These are phyloP conservation scores for Eimeria acervulina DNA, from an alignment of 169 alveolate species.

Conservation along the genomic window DNA sequence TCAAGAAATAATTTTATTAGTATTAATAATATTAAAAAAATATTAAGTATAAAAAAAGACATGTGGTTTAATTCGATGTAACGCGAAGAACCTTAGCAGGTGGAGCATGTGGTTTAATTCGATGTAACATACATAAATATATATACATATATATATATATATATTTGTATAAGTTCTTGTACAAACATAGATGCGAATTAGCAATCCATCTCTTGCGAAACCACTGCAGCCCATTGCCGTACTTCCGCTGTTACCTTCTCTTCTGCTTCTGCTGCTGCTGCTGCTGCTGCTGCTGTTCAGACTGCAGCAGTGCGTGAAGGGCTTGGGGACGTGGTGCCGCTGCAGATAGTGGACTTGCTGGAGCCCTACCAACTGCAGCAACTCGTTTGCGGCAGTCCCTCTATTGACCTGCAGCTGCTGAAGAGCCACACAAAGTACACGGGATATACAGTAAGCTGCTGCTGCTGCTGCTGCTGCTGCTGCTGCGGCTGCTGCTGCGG, in stretches of 20 bases:
- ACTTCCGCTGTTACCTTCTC: too few species aligned
- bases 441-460: slow-evolving; percentile 87
- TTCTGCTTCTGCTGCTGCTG: neutral
- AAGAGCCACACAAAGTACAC: slow-evolving; percentile 92
- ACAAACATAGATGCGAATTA: too few species aligned
- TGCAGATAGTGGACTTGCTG: slow-evolving; percentile 86
- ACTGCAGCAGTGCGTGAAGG: slow-evolving; percentile 84
- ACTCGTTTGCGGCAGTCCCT: slow-evolving; percentile 94
- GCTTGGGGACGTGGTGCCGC: slow-evolving; percentile 87
- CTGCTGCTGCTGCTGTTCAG: neutral
- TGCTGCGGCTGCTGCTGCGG: neutral
- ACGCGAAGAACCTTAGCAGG: too few species aligned
- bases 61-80: too few species aligned
- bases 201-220: too few species aligned
- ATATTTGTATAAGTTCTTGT: too few species aligned
- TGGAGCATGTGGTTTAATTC: too few species aligned
- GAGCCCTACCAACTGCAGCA: slow-evolving; percentile 88
- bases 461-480: neutral
- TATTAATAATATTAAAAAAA: slow-evolving; percentile 46
- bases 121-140: too few species aligned
- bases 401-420: slow-evolving; percentile 91
- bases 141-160: too few species aligned
- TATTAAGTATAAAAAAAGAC: slow-evolving; percentile 18
- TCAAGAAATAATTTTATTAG: slow-evolving; percentile 37
- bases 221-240: too few species aligned